A percentile compares a stretch with the other conserved stretches of the same genome.
These are phyloP conservation scores for Didymella pinodella DNA, from an alignment of 2,329 filamentous ascomycete species.

Conservation along the genomic window DNA sequence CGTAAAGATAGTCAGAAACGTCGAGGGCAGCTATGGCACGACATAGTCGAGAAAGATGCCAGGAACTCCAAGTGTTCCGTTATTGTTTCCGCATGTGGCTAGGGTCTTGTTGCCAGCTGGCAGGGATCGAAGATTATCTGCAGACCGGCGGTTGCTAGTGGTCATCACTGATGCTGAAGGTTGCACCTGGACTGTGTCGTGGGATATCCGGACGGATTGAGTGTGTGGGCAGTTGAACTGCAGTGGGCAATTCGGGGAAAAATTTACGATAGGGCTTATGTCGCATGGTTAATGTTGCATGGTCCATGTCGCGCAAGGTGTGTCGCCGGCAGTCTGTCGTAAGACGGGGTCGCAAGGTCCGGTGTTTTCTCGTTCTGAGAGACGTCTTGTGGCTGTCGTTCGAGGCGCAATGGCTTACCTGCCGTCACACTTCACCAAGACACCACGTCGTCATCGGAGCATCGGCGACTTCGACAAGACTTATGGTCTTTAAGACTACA, in stretches of 20 bases:
- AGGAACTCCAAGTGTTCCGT: background rate
- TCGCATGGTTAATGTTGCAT: background rate
- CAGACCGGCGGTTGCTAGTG: background rate
- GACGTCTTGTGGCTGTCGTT: background rate
- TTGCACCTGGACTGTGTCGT: background rate
- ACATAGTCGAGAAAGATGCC: background rate
- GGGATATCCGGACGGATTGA: background rate
- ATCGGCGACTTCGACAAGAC: conserved; percentile 8
- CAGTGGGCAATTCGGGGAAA: background rate
- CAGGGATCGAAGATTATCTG: background rate
- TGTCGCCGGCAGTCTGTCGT: background rate
- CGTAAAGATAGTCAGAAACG: background rate
- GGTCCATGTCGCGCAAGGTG: background rate
- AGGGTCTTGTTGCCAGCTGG: background rate
- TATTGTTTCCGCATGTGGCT: background rate
- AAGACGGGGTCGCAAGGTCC: conserved; percentile 1
- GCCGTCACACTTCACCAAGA: conserved; percentile 21
- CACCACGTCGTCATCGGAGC: conserved; percentile 11
- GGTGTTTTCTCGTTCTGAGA: background rate
- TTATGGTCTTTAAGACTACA: conserved; percentile 26
- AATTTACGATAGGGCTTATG: background rate
- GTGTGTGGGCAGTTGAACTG: background rate
- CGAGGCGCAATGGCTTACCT: conserved; percentile 14
- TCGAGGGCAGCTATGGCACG: background rate
- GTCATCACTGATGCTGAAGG: background rate